phyloP scores from a whole-genome alignment of 2,329 filamentous ascomycete genomes.

The Grosmannia serpens region DNA sequence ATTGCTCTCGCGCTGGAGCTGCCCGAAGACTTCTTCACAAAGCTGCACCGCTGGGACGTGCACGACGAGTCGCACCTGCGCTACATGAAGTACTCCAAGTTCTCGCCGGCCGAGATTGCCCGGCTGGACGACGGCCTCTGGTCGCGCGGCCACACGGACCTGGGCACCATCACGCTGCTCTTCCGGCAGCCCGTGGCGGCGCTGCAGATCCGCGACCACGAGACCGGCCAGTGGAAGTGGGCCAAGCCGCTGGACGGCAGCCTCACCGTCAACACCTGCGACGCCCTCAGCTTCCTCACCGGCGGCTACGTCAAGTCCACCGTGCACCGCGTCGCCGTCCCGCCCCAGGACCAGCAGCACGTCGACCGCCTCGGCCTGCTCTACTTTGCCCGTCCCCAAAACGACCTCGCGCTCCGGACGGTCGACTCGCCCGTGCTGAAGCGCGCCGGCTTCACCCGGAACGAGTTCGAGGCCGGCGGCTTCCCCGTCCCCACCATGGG shows the following conservation, averaged over 20 bases:
- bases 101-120: conserved; percentile 21
- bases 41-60: conserved; percentile 42
- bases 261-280: conserved; percentile 35
- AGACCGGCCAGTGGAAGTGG: conserved; percentile 29
- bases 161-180: conserved; percentile 39
- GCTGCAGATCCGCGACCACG: conserved; percentile 33
- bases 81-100: conserved; percentile 44
- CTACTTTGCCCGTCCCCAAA: conserved; percentile 36
- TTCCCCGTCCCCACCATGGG: conserved; percentile 1
- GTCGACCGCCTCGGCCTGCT: conserved; percentile 37
- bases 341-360: conserved; percentile 29
- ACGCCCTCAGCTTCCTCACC: conserved; percentile 32
- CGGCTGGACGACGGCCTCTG: conserved; percentile 15
- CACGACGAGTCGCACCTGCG: conserved; percentile 44
- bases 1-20: conserved; percentile 49
- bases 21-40: conserved; percentile 43
- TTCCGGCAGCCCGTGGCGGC: conserved; percentile 43
- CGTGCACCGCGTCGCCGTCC: conserved; percentile 21
- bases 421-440: conserved; percentile 24
- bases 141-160: conserved; percentile 36
- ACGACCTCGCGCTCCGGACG: conserved; percentile 24
- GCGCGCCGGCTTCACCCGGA: conserved; percentile 19
- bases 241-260: conserved; percentile 31
- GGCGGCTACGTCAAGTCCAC: conserved; percentile 27
- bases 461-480: conserved; percentile 19